These are phyloP conservation scores for Neurospora sp. DNA, from an alignment of 495 filamentous ascomycete genomes.

Conservation along the genomic window DNA sequence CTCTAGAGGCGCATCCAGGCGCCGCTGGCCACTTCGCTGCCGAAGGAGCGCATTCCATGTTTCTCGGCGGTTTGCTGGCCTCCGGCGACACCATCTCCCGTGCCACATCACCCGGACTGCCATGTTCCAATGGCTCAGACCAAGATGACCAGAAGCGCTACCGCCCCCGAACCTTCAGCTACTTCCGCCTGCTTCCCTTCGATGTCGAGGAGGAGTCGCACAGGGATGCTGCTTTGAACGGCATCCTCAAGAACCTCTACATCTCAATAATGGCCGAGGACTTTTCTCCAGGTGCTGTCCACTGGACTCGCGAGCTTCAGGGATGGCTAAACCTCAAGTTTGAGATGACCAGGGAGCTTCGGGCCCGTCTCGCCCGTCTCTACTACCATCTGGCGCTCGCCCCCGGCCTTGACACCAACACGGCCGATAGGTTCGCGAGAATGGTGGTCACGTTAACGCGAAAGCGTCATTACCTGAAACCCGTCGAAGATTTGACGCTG, in stretches of 20 bases:
- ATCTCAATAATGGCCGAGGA: slow-evolving; percentile 85
- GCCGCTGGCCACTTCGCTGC: slow-evolving; percentile 13
- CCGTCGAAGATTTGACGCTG: slow-evolving; percentile 74
- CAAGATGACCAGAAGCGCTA: slow-evolving; percentile 48
- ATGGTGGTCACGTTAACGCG: slow-evolving; percentile 93
- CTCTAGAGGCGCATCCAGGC: slow-evolving; percentile 13
- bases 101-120: slow-evolving; percentile 36
- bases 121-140: slow-evolving; percentile 19
- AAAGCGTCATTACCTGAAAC: slow-evolving; percentile 90
- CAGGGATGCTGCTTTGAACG: slow-evolving; percentile 61
- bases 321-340: slow-evolving; percentile 96
- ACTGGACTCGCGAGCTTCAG: slow-evolving; percentile 94
- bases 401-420: slow-evolving; percentile 71
- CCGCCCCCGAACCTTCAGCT: slow-evolving; percentile 85
- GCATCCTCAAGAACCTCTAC: slow-evolving; percentile 87
- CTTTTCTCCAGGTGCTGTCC: slow-evolving; percentile 83
- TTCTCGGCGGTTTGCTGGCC: slow-evolving; percentile 14
- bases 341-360: slow-evolving; percentile 73
- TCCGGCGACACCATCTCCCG: slow-evolving; percentile 37
- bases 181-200: slow-evolving; percentile 82
- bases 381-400: slow-evolving; percentile 93
- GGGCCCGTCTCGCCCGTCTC: slow-evolving; percentile 73
- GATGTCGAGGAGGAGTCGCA: slow-evolving; percentile 64
- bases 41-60: slow-evolving; percentile 9
- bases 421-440: slow-evolving; percentile 84